phyloP scores from a whole-genome alignment of 495 filamentous ascomycete species.

The Xanthoparmelia taractica region DNA sequence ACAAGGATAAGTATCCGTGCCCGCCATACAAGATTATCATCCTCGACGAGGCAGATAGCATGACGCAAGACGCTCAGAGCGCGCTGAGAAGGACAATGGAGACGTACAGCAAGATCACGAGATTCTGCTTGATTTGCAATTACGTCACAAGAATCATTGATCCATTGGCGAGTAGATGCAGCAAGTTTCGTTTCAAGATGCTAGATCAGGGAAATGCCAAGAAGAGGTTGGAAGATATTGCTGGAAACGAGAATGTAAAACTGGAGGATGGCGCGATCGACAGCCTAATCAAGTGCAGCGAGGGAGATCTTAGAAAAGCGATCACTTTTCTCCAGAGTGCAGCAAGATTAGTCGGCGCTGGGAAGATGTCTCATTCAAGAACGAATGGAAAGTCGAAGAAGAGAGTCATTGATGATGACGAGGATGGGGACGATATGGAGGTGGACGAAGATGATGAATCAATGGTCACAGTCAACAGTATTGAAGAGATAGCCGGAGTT shows the following conservation, averaged over 20 bases:
- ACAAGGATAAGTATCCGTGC: slow-evolving; percentile 74
- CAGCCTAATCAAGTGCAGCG: slow-evolving; percentile 74
- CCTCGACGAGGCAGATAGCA: slow-evolving; percentile 93
- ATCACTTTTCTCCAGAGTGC: slow-evolving; percentile 95
- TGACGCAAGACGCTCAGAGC: slow-evolving; percentile 97
- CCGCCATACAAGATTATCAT: slow-evolving; percentile 98
- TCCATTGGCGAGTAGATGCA: slow-evolving; percentile 83
- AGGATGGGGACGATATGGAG: slow-evolving; percentile 47
- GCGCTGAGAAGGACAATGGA: slow-evolving; percentile 95
- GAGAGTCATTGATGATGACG: slow-evolving; percentile 47
- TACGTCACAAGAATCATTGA: slow-evolving; percentile 98
- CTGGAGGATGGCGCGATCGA: slow-evolving; percentile 74
- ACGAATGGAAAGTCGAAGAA: slow-evolving; percentile 41
- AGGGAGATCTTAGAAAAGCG: slow-evolving; percentile 90
- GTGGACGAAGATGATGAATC: slow-evolving; percentile 36
- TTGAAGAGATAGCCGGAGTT: slow-evolving; percentile 95
- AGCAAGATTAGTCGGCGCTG: slow-evolving; percentile 65
- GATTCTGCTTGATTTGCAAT: slow-evolving; percentile 97
- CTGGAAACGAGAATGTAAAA: slow-evolving; percentile 61
- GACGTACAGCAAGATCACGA: slow-evolving; percentile 89
- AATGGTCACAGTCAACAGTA: slow-evolving; percentile 61
- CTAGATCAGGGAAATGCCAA: slow-evolving; percentile 76
- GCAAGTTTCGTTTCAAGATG: slow-evolving; percentile 97
- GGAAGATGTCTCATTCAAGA: slow-evolving; percentile 30
- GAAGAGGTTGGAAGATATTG: slow-evolving; percentile 70